These are phyloP conservation scores for Mucor indicus DNA, from an alignment of 371 early-diverging fungal species.

Conservation along the genomic window DNA sequence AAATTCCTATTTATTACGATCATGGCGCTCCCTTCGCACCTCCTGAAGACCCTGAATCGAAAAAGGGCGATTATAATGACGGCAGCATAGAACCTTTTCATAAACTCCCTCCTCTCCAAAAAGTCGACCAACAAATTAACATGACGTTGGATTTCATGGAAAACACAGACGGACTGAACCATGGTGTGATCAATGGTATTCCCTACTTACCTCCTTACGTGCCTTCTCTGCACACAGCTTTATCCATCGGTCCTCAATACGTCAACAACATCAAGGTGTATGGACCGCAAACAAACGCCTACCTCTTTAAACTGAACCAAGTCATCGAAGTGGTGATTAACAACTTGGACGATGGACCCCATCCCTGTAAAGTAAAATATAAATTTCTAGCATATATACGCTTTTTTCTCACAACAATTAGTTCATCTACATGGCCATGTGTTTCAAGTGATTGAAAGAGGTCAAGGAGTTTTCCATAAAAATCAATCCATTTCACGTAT, in stretches of 20 bases:
- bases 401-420: not conserved
- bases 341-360: conserved; percentile 46
- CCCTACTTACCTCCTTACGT: conserved; percentile 64
- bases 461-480: conserved; percentile 16
- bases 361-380: conserved; percentile 36
- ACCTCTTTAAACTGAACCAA: conserved; percentile 45
- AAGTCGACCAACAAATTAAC: conserved; percentile 47
- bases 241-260: conserved; percentile 49
- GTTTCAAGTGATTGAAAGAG: conserved; percentile 64
- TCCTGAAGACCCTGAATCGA: conserved; percentile 15
- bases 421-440: conserved; percentile 77
- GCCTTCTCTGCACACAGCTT: conserved; percentile 66
- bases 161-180: conserved; percentile 71
- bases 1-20: conserved; percentile 56
- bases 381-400: not conserved
- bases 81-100: conserved; percentile 38
- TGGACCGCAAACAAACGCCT: conserved; percentile 43
- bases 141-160: conserved; percentile 61
- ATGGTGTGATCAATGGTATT: conserved; percentile 73
- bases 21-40: conserved; percentile 27
- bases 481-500: not conserved
- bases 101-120: conserved; percentile 23
- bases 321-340: conserved; percentile 56
- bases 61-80: conserved; percentile 42
- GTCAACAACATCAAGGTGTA: conserved; percentile 53